Percentiles rank a stretch among this genome's conserved stretches.
Evolutionary conservation across 768 basidiomycete species (phyloP).

Genomic region (Tulasnella sp.): DNA sequence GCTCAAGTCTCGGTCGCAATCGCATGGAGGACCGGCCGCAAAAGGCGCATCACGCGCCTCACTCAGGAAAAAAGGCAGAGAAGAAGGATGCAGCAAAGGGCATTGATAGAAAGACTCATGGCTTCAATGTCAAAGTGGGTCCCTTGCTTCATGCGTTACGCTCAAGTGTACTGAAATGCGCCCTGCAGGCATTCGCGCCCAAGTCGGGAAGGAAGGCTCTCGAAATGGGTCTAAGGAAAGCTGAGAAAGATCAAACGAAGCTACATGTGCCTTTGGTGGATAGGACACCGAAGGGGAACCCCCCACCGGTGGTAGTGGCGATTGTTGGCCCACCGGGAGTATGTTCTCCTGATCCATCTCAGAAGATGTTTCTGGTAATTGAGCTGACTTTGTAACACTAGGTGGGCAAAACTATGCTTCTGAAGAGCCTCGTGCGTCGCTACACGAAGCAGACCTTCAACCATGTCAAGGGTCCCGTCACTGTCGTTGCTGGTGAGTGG

Average conservation of each 20-base stretch:
- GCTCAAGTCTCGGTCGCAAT: not conserved
- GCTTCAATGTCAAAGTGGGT: constrained; percentile 85
- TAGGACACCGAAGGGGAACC: constrained; percentile 84
- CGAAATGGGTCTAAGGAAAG: constrained; percentile 81
- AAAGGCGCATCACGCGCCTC: constrained; percentile 75
- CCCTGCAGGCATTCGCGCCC: constrained; percentile 78
- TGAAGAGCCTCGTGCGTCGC: constrained; percentile 84
- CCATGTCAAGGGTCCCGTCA: constrained; percentile 89
- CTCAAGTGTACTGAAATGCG: not conserved
- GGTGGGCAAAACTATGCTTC: constrained; percentile 88
- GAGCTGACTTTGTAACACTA: constrained; percentile 15
- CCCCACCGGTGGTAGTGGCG: constrained; percentile 91
- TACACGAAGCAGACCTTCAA: constrained; percentile 91
- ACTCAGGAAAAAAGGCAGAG: constrained; percentile 65
- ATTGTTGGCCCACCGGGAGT: constrained; percentile 94
- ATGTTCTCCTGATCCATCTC: constrained; percentile 25
- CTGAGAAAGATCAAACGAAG: constrained; percentile 88
- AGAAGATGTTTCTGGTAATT: not conserved
- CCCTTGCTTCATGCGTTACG: not conserved
- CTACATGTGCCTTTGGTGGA: constrained; percentile 95
- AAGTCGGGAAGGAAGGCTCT: constrained; percentile 88
- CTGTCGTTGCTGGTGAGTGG: constrained; percentile 67
- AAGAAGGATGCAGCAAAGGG: constrained; percentile 71
- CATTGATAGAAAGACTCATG: constrained; percentile 60
- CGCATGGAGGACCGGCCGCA: constrained; percentile 71